These are phyloP conservation scores for Hepatocystis sp. DNA, from an alignment of 169 alveolate genomes.

Conservation along the genomic window DNA sequence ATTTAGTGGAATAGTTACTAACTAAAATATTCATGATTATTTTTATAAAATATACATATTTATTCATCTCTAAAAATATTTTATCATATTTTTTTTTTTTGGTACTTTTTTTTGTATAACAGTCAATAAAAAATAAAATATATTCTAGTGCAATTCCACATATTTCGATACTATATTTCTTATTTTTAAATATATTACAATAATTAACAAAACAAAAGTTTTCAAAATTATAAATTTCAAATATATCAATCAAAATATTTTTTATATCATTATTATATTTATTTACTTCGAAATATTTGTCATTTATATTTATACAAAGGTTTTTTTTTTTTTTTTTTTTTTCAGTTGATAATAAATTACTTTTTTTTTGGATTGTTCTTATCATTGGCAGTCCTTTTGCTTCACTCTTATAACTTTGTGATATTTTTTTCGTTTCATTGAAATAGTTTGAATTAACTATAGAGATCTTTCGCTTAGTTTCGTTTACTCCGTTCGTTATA, in stretches of 20 bases:
- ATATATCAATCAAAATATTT: slow-evolving; percentile 5
- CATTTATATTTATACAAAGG: too few species aligned
- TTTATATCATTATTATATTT: background rate
- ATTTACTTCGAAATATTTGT: too few species aligned
- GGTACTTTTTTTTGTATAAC: slow-evolving; percentile 6
- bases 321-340: too few species aligned
- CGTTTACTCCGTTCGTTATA: too few species aligned
- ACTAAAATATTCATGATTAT: slow-evolving; percentile 17
- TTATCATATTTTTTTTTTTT: background rate
- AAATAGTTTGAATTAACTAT: too few species aligned
- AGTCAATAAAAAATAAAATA: slow-evolving; percentile 35
- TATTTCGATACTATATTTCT: slow-evolving; percentile 36
- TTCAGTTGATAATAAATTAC: too few species aligned
- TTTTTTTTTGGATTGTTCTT: too few species aligned
- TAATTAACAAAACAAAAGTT: slow-evolving; percentile 16
- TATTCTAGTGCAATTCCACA: slow-evolving; percentile 19
- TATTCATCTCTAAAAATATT: slow-evolving; percentile 45
- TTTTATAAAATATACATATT: slow-evolving; percentile 40
- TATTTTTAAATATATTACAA: slow-evolving; percentile 38
- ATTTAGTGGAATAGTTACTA: slow-evolving; percentile 6
- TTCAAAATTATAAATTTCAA: slow-evolving; percentile 24
- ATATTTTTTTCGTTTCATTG: too few species aligned
- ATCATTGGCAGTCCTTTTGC: too few species aligned
- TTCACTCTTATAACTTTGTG: too few species aligned
- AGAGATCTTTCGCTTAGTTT: too few species aligned